Conservation (phyloP, 2,329 filamentous ascomycete species). For the Paraphoma sp. region DNA sequence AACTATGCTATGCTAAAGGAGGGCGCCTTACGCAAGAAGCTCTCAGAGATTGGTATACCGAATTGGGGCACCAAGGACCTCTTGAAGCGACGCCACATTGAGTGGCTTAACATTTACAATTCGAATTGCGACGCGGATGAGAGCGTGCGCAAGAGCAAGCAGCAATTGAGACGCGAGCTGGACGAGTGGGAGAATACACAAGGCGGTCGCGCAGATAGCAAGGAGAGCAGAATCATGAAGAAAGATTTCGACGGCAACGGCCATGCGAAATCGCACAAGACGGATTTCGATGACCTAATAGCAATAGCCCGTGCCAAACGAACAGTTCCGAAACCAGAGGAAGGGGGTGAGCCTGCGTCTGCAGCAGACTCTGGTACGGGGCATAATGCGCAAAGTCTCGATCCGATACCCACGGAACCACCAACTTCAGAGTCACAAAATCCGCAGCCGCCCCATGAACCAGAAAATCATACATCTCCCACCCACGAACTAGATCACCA, state of each 20-base stretch:
- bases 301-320: constrained; percentile 71
- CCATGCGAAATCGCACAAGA: constrained; percentile 76
- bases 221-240: constrained; percentile 67
- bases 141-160: constrained; percentile 67
- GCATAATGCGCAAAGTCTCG: too few relatives aligned
- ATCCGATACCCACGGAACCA: too few relatives aligned
- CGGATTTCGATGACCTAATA: constrained; percentile 81
- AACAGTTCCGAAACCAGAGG: constrained; percentile 36
- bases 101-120: constrained; percentile 97
- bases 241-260: constrained; percentile 86
- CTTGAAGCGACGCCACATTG: constrained; percentile 81
- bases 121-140: constrained; percentile 87
- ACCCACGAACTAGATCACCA: neutral
- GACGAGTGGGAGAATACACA: constrained; percentile 87
- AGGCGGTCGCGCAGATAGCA: constrained; percentile 60
- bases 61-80: constrained; percentile 70
- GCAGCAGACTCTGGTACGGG: neutral
- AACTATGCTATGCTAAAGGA: constrained; percentile 92
- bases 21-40: constrained; percentile 75
- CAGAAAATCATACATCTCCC: constrained; percentile 1
- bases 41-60: constrained; percentile 80
- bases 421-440: neutral
- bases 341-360: neutral
- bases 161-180: constrained; percentile 77
- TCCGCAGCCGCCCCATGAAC: neutral